phyloP scores from a whole-genome alignment of 345 rosid genomes.

The Xanthoceras sorbifolium region DNA sequence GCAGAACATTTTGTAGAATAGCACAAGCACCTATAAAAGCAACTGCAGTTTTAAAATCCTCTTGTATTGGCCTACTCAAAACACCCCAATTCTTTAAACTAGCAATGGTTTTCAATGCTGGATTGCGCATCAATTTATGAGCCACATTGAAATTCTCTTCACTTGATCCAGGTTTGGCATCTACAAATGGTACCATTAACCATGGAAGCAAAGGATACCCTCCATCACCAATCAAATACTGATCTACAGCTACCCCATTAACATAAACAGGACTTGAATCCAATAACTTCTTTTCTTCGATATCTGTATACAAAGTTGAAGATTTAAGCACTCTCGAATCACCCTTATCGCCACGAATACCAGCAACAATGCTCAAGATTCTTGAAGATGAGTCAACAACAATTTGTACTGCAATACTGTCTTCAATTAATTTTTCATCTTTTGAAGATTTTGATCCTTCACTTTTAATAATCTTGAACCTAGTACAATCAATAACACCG shows the following conservation, averaged over 20 bases:
- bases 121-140: constrained; percentile 31
- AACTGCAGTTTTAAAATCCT: constrained; percentile 53
- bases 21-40: constrained; percentile 62
- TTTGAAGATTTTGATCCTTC: constrained; percentile 14
- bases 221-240: constrained; percentile 55
- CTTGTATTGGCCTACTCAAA: constrained; percentile 48
- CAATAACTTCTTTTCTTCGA: constrained; percentile 42
- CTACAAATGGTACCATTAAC: constrained; percentile 60
- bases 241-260: constrained; percentile 38
- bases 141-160: constrained; percentile 49
- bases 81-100: constrained; percentile 71
- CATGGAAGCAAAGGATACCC: constrained; percentile 69
- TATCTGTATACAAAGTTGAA: constrained; percentile 51
- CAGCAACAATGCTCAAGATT: constrained; percentile 56
- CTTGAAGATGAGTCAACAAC: constrained; percentile 62
- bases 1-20: constrained; percentile 60
- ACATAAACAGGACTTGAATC: constrained; percentile 32
- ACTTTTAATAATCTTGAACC: constrained; percentile 39
- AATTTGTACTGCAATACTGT: constrained; percentile 51
- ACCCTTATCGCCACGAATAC: constrained; percentile 52
- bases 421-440: constrained; percentile 9
- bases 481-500: constrained; percentile 55
- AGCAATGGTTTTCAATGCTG: constrained; percentile 41
- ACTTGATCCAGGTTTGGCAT: constrained; percentile 32
- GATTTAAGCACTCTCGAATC: constrained; percentile 41